Base-by-base conservation (phyloP, 345 rosid species). In the Schrenkiella parvula region DNA sequence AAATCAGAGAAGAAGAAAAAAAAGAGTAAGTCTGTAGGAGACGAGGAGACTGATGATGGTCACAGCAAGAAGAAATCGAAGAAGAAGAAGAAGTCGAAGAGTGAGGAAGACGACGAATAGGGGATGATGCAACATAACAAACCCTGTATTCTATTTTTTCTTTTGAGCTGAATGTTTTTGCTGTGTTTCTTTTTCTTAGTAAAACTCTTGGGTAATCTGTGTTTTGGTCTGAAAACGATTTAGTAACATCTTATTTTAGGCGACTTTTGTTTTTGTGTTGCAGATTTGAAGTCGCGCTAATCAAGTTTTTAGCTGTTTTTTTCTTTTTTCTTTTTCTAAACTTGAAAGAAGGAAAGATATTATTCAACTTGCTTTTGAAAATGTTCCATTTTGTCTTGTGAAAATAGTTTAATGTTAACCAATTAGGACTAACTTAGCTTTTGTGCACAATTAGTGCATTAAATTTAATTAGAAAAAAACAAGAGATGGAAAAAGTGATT, bases 21-120 rank as follows among this genome's bases (percentile, higher is more conserved):
- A 76, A 76, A 76, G 63, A 76, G 70, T n/a, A 68, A 75, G 38
- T 25, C 58, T 42, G 74, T 53, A 26, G 79, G 64, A 62, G 79
- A 71, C 0, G 64, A 77, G 23, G 70, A 21, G 56, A 59, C 62
- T 57, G 77, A 50, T 9, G 72, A 47, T 77, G 68, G 39, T 41
- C 38, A 64, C 3, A 72, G 72, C 72, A 70, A 76, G 66, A 78
- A 75, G 64, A 75, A 50, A 12, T 50, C 55, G 14, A 47, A 76
- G 71, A 76, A 74, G 53, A 66, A 71, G 73, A 77, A 65, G 77
- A 65, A 65, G 71, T 77, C 76, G 4, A 77, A 71, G 69, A 68
- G 42, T 21, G 61, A 68, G 34, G 66, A 57, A 18, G 51, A 46
- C 37, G 73, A 74, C n/a, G 77, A 74, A 21, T 68, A 75, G 64